Base-by-base conservation (phyloP, 73 alveolate species). In the Blepharisma japonicum region DNA sequence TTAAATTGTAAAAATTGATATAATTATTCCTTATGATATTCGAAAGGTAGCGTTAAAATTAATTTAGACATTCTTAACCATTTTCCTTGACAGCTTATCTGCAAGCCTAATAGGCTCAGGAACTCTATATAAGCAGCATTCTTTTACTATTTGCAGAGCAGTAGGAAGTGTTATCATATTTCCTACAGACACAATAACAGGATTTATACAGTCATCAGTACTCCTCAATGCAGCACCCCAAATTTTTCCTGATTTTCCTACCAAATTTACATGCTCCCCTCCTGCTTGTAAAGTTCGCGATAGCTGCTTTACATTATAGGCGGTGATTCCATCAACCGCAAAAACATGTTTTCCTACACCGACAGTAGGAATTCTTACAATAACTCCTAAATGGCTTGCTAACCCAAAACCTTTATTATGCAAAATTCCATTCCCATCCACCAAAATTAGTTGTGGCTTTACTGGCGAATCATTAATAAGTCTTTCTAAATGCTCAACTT, bases 351-450 rank as follows among this genome's bases (percentile, higher is more conserved):
- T 96, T 49, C 97, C 92, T 14, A 94, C 94, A 8, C 99, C 99
- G 6, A 96, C 86, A 4, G 98, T 67, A 8, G 99, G 99, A 50
- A 94, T 79, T 76, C 90, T 95, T 27, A 80, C 79, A 54, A 88
- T 74, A 7, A 94, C 98, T 6, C 99, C 99, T 9, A 96, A 86
- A 82, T 96, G 99, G 45, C 95, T 84, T 6, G 99, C 99, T 50
- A 92, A 81, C 6, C 99, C 99, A 84, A 91, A 96, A 20, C 95
- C 97, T 49, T 96, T 82, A 48, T 74, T 84, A 87, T 96, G 99
- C n/a, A 94, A 85, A 68, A 94, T 86, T 6, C 99, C 99, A 86
- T 96, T 96, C 71, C 99, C 99, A 82, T 96, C 98, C 0, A 92
- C 97, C 67, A 96, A 71, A 11, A 96, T 70, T 45, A 93, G 95